A percentile compares a stretch with the other conserved stretches of the same genome.
These are phyloP conservation scores for Kockovaella imperatae DNA, from an alignment of 768 basidiomycete genomes.

Conservation along the genomic window DNA sequence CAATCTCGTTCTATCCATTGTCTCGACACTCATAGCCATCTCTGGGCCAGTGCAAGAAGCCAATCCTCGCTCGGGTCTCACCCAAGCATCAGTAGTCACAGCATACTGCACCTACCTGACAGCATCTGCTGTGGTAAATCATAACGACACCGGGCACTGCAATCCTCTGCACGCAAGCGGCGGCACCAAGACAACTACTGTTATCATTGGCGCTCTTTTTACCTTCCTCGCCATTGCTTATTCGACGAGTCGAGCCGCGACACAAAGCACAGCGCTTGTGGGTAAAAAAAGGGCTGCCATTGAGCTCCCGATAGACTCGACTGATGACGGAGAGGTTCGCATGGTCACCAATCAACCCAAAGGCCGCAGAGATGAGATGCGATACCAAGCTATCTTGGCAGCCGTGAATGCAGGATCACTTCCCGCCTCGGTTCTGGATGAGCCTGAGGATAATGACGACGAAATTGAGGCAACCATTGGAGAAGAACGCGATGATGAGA, in stretches of 20 bases:
- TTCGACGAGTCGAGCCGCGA: constrained; percentile 90
- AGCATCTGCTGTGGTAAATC: constrained; percentile 87
- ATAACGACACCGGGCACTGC: constrained; percentile 63
- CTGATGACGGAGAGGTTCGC: constrained; percentile 50
- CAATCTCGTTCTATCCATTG: constrained; percentile 72
- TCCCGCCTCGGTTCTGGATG: constrained; percentile 77
- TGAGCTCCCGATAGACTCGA: constrained; percentile 55
- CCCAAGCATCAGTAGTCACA: constrained; percentile 94
- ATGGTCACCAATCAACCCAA: constrained; percentile 74
- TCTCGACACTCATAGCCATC: constrained; percentile 74
- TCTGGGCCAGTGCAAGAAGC: constrained; percentile 80
- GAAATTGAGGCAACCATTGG: constrained; percentile 50
- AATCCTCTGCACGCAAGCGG: constrained; percentile 71
- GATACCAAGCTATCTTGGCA: constrained; percentile 87
- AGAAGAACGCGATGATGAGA: constrained; percentile 83
- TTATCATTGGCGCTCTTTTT: constrained; percentile 84
- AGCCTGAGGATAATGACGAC: constrained; percentile 65
- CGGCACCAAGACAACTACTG: constrained; percentile 70
- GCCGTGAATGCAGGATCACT: constrained; percentile 96
- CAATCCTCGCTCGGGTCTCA: constrained; percentile 89
- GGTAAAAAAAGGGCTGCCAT: constrained; percentile 61
- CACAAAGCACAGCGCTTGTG: constrained; percentile 81
- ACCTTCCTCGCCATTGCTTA: constrained; percentile 98
- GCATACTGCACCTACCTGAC: constrained; percentile 94
- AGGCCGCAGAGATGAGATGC: constrained; percentile 67